Evolutionary conservation across 2,329 filamentous ascomycete genomes (phyloP), one percentile per base, ranked within the genome.

Genomic region (Orbilia javanica): DNA sequence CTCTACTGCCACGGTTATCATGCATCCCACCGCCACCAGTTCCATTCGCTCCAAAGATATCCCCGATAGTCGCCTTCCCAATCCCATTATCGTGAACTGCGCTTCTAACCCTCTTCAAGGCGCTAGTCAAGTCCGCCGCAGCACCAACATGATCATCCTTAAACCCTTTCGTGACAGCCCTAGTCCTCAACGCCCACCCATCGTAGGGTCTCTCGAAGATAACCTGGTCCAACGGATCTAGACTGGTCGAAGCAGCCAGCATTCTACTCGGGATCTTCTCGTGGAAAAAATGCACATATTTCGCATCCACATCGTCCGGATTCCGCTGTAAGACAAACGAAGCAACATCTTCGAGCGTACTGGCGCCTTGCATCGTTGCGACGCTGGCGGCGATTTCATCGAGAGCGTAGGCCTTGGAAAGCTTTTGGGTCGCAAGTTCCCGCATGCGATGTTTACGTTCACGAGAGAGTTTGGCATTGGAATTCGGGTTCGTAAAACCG

Each of bases 261-360:
- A 91, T 90, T 48, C 91, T 86, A 46, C 90, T 92, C 0, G 92
- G 91, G 27, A 96, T 94, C 87, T 95, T 96, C 84, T 96, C 92
- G 84, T 95, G 92, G 84, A 96, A 96, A 85, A 95, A 96, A 83
- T 96, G 92, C n/a, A 96, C 93, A 83, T 96, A 96, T 83, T 91
- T 92, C 29, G 92, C 93, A 82, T 96, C 92, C 50, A 87, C 84
- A 82, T 94, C 90, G 63, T 87, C 83, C n/a, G 89, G 86, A 77
- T 89, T 90, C 78, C 92, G 87, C 83, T 92, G 89, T 79, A 96
- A 84, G 34, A 96, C 93, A 79, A 91, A 86, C 4, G 88, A 87
- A 1, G 91, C 92, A 1, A 96, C 91, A 74, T 93, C 91, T 81
- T 96, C 92, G 11, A 96, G 85, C 0, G 91, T 89, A 18, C 91